Conservation (phyloP, 169 alveolate genomes). For the Plasmodium inui region DNA sequence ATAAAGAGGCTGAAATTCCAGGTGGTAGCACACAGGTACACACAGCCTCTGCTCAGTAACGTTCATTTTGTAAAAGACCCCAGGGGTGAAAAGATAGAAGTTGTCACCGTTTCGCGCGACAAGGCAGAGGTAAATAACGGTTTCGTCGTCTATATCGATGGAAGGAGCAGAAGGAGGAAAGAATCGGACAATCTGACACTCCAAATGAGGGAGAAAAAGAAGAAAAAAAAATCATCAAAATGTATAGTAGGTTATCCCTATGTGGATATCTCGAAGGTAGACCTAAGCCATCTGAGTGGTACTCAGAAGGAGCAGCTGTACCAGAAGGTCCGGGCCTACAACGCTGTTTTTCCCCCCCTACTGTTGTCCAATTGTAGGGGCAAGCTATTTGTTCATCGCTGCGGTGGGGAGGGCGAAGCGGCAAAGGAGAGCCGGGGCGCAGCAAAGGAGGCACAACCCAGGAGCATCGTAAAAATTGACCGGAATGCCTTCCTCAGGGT, state of each 20-base stretch:
- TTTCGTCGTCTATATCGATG: constrained; percentile 3
- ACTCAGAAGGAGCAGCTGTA: background rate
- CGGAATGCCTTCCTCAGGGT: constrained; percentile 21
- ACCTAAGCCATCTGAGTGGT: background rate
- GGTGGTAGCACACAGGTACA: constrained; percentile 20
- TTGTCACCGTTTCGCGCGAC: background rate
- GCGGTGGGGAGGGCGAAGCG: background rate
- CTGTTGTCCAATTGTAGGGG: constrained; percentile 48
- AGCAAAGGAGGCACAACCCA: background rate
- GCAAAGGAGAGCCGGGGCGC: background rate
- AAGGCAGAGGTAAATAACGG: background rate
- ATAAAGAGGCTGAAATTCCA: constrained; percentile 13
- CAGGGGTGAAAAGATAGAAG: background rate
- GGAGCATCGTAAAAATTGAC: constrained; percentile 14
- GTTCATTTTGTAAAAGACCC: background rate
- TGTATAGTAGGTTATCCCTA: constrained; percentile 42
- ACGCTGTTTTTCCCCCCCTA: constrained; percentile 1
- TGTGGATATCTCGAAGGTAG: background rate
- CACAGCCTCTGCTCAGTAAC: constrained; percentile 28
- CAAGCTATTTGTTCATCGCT: constrained; percentile 29
- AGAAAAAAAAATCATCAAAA: background rate
- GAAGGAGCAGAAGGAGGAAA: background rate
- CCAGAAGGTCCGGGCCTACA: background rate
- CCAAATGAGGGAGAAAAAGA: background rate
- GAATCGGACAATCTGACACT: background rate